phyloP scores from a whole-genome alignment of 257 asterid genomes.

The Cordia subcordata region DNA sequence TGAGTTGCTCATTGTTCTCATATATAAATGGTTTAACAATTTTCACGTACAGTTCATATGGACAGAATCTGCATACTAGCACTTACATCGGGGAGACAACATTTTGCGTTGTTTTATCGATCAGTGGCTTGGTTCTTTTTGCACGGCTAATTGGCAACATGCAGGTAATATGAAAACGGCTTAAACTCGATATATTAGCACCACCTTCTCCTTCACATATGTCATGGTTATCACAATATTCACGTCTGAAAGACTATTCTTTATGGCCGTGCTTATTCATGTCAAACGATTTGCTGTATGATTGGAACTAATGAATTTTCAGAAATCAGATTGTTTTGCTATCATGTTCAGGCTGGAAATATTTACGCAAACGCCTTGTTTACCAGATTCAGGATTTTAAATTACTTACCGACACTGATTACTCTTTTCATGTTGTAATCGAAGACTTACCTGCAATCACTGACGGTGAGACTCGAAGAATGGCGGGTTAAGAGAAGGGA shows the following conservation, averaged over 20 bases:
- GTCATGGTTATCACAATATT: no score
- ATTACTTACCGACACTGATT: constrained; percentile 1
- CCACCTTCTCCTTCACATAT: no score
- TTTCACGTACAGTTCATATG: constrained; percentile 68
- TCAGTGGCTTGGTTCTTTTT: constrained; percentile 74
- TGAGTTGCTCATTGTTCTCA: no score
- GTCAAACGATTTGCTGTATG: no score
- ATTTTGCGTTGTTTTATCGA: constrained; percentile 62
- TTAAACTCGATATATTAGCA: neutral
- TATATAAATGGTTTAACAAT: neutral
- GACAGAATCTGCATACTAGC: constrained; percentile 83
- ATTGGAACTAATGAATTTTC: no score
- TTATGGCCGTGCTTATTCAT: no score
- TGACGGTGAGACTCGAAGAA: constrained; percentile 94
- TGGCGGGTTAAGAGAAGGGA: constrained; percentile 90
- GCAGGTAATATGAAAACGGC: constrained; percentile 53
- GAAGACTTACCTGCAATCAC: constrained; percentile 84
- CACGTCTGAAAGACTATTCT: no score
- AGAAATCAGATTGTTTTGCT: no score
- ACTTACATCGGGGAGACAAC: constrained; percentile 82
- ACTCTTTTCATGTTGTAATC: constrained; percentile 6
- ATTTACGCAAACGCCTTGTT: no score
- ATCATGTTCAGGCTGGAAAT: no score
- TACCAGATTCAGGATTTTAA: no score
- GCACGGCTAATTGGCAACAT: constrained; percentile 91